Evolutionary conservation across 495 filamentous ascomycete genomes (phyloP), one percentile per base, ranked within the genome.

Genomic region (Lepraria neglecta): DNA sequence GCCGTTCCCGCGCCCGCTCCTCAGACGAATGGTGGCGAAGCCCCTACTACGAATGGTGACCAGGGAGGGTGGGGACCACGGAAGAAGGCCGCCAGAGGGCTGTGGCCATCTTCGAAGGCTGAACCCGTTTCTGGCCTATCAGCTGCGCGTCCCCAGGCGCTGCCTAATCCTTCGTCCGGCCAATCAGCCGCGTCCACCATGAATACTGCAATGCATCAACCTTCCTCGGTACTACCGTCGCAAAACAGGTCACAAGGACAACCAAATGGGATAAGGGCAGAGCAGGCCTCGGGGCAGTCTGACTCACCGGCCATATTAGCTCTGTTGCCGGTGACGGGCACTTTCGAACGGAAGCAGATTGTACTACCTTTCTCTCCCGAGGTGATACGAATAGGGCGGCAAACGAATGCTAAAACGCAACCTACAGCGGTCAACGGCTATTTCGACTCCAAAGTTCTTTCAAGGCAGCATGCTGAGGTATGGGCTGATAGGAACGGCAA

Each of bases 391-490:
- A 96, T 98, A 68, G 94, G 94, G 53, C 88, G 94, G 30, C 94
- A 98, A 75, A 98, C 94, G 15, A 98, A 98, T 72, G 86, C 87
- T 24, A 97, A 97, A 72, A 97, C 94, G 2, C 79, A 95, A 12
- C 94, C 94, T 0, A 94, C 91, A 0, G 82, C 89, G 2, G 72
- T 83, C 56, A 98, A 98, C 74, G 94, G 94, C 14, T 98, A 87
- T 70, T 98, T 98, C 69, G 94, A 98, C 72, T 96, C 91, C 19
- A 98, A 98, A 70, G 94, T 98, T 42, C 82, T 98, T 15, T 97
- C 92, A 40, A 80, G 94, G 61, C 92, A 96, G 72, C 94, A 98
- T 74, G 94, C 94, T 17, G 94, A 98, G 64, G 84, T 97, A 19
- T 98, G 90, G 90, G 92, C 92, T 27, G 91, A 97, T 56, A 80